phyloP scores from a whole-genome alignment of 495 filamentous ascomycete genomes.

The Saxophila tyrrhenica region DNA sequence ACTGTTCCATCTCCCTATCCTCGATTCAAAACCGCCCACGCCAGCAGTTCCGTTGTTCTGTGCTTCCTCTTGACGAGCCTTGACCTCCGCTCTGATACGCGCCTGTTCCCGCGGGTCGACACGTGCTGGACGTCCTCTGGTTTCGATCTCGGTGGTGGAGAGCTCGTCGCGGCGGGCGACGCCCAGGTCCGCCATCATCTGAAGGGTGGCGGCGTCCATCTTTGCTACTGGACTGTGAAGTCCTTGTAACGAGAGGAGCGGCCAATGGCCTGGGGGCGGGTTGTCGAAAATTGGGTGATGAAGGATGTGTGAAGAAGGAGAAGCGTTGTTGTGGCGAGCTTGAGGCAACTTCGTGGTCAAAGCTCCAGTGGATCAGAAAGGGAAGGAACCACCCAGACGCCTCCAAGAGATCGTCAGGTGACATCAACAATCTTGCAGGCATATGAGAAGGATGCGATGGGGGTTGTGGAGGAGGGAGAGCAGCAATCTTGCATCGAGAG shows the following conservation, averaged over 20 bases:
- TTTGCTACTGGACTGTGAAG: neutral
- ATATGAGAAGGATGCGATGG: too few relatives aligned
- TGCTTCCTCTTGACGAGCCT: neutral
- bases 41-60: neutral
- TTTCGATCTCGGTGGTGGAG: constrained; percentile 1
- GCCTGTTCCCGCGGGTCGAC: neutral
- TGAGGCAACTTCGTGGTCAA: too few relatives aligned
- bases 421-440: too few relatives aligned
- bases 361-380: too few relatives aligned
- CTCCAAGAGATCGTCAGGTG: too few relatives aligned
- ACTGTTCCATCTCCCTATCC: constrained; percentile 10
- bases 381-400: too few relatives aligned
- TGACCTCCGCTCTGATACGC: neutral
- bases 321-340: too few relatives aligned
- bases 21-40: neutral
- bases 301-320: too few relatives aligned
- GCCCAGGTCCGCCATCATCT: constrained; percentile 13
- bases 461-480: too few relatives aligned
- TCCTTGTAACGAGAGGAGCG: neutral
- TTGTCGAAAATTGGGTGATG: neutral
- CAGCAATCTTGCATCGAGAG: too few relatives aligned
- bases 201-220: neutral
- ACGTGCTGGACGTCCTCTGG: neutral
- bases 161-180: constrained; percentile 6
- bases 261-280: neutral